Conservation (phyloP, 257 asterid genomes). For the Solanum virginianum region DNA sequence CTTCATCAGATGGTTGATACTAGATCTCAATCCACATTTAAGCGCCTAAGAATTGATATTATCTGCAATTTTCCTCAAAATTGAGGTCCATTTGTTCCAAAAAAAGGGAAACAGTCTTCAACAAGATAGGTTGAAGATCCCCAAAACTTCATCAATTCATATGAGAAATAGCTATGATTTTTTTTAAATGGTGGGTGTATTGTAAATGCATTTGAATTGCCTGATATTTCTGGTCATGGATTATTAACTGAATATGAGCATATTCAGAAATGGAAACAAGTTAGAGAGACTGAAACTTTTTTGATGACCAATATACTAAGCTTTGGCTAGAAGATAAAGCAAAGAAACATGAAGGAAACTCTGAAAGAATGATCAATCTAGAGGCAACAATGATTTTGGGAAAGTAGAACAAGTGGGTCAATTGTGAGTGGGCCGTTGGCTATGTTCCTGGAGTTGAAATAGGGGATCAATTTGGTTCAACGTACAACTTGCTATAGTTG, state of each 20-base stretch:
- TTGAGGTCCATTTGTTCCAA: background rate
- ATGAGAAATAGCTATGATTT: background rate
- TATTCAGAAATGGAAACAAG: background rate
- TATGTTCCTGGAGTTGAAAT: constrained; percentile 13
- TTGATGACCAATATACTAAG: background rate
- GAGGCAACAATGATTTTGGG: background rate
- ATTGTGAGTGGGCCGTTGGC: constrained; percentile 1
- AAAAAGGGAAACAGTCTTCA: too few species aligned
- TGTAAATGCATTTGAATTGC: background rate
- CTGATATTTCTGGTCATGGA: background rate
- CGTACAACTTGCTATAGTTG: constrained; percentile 17
- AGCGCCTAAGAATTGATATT: background rate
- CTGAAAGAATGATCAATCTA: background rate
- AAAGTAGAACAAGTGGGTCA: constrained; percentile 1
- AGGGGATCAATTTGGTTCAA: constrained; percentile 14
- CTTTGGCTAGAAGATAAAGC: background rate
- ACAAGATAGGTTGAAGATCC: background rate
- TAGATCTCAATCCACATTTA: background rate
- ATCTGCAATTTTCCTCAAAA: background rate
- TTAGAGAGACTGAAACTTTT: constrained; percentile 5
- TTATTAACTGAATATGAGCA: background rate
- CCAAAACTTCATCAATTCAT: background rate
- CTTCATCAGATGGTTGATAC: background rate
- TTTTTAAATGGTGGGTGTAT: background rate
- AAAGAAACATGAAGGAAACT: background rate